Base-by-base conservation (phyloP, 2,329 filamentous ascomycete species). In the Westerdykella aurantiaca region DNA sequence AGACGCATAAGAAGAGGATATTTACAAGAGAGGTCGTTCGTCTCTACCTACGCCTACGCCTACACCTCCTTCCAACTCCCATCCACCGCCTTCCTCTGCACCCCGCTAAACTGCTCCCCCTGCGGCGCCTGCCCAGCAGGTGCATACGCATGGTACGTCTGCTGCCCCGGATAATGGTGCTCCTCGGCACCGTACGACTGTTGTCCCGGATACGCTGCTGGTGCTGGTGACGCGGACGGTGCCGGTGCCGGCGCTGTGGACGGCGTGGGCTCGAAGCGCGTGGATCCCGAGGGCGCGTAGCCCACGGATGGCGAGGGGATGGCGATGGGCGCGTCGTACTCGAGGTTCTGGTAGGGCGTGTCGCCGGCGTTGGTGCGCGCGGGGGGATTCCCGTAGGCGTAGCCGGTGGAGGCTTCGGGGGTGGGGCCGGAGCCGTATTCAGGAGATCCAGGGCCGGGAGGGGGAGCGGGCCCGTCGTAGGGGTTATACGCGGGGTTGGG, bases 41-140 rank as follows among this genome's bases (percentile, higher is more conserved):
- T 22, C 11, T 35, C 11, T 16, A 25, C 29, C 23, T 17, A 22
- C 18, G 6, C 18, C 18, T 21, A 12, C 14, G 9, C 10, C 49
- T 39, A 58, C 11, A 58, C 41, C 38, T 57, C 51, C 22, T 55
- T 57, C 55, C 51, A 59, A 4, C 49, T 52, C 12, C 53, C 50
- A 34, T 57, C 47, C n/a, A 50, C 42, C 11, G 57, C 44, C 18
- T 50, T 56, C 31, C 57, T 49, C 5, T 38, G 14, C 4, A 51
- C 39, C 12, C 47, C 45, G 2, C 43, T 34, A 38, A 42, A 37
- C 34, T 48, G 45, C 35, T 39, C 44, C 17, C 41, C 39, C 39
- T 46, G 49, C 25, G 25, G 25, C 10, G 34, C 29, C 39, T 45
- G 46, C 7, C 18, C 18, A 4, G 45, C 39, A 3, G 51, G 50